Conservation (phyloP, 768 basidiomycete species). For the Tylopilus plumbeoviolaceoides region DNA sequence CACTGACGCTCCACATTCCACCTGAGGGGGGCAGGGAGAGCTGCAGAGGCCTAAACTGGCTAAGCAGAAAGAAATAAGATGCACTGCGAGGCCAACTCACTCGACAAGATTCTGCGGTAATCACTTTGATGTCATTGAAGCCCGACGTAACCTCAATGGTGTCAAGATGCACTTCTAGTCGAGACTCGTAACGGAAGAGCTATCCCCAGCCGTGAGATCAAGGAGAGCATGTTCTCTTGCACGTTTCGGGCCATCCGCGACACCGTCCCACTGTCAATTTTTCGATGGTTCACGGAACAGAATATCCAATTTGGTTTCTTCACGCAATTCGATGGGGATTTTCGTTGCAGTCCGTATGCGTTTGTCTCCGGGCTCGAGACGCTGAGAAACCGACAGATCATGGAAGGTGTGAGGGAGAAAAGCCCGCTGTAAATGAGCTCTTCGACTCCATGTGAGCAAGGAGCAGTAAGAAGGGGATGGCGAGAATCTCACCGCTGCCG, state of each 20-base stretch:
- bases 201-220: constrained; percentile 69
- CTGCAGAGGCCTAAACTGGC: constrained; percentile 52
- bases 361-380: constrained; percentile 70
- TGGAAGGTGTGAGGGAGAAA: constrained; percentile 85
- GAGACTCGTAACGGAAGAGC: constrained; percentile 79
- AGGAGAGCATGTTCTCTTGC: constrained; percentile 68
- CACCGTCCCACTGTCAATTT: constrained; percentile 94
- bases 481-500: constrained; percentile 63
- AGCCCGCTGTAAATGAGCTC: constrained; percentile 68
- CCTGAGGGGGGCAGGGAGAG: constrained; percentile 72
- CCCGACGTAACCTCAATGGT: constrained; percentile 75
- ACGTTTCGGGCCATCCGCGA: constrained; percentile 43
- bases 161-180: constrained; percentile 79
- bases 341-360: constrained; percentile 81
- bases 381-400: constrained; percentile 50
- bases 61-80: constrained; percentile 12
- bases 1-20: constrained; percentile 85
- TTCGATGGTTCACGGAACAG: constrained; percentile 93
- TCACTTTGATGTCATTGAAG: constrained; percentile 80
- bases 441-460: constrained; percentile 24
- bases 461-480: background rate
- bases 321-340: constrained; percentile 75
- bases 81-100: constrained; percentile 35
- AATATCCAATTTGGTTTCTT: constrained; percentile 73
- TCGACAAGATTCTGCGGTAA: constrained; percentile 73